Percentiles rank a stretch among this genome's conserved stretches.
phyloP scores from a whole-genome alignment of 2,329 filamentous ascomycete genomes.

The Colletotrichum horii region DNA sequence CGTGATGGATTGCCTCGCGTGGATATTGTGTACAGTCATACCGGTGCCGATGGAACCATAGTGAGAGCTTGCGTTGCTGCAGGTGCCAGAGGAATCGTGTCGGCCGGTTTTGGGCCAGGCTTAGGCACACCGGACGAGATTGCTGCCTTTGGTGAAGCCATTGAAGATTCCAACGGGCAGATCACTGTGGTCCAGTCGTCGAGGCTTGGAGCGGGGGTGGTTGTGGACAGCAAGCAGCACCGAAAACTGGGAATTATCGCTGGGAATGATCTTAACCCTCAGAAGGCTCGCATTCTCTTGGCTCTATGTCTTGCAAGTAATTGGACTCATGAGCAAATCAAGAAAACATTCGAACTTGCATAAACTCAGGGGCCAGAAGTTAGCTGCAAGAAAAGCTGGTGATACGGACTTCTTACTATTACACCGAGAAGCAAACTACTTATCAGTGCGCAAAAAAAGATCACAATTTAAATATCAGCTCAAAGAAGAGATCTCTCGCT shows the following conservation, averaged over 20 bases:
- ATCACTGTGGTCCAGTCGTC: neutral
- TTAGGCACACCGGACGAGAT: neutral
- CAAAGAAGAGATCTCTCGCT: neutral
- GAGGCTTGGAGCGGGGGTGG: neutral
- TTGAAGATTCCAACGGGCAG: neutral
- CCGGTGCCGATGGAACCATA: neutral
- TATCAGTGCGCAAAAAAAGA: neutral
- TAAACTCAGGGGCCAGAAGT: neutral
- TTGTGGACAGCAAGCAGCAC: neutral
- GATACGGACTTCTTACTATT: neutral
- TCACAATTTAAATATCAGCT: neutral
- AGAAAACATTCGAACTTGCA: neutral
- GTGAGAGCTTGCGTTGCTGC: neutral
- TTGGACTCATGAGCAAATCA: neutral
- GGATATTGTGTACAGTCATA: slow-evolving; percentile 4
- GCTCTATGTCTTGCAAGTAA: neutral
- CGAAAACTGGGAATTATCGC: neutral
- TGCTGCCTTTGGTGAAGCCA: neutral
- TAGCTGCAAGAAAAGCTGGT: neutral
- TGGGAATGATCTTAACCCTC: neutral
- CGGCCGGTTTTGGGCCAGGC: neutral
- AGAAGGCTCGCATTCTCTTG: neutral
- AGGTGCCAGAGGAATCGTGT: neutral
- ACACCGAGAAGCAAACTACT: neutral
- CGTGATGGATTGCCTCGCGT: neutral